These are phyloP conservation scores for Hypoxylon fragiforme DNA, from an alignment of 495 filamentous ascomycete genomes.

Conservation along the genomic window DNA sequence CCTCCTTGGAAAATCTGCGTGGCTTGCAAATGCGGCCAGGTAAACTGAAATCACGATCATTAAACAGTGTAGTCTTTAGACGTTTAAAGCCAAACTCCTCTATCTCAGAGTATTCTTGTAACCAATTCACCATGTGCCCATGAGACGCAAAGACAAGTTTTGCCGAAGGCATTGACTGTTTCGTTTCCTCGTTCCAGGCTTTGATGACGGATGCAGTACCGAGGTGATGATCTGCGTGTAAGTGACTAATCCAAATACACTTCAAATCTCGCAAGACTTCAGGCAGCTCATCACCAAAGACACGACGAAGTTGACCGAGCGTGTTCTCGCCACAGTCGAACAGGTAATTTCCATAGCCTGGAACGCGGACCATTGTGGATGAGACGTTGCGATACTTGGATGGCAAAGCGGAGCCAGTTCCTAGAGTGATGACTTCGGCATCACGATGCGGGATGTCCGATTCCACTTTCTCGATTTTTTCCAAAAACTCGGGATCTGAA, in stretches of 20 bases:
- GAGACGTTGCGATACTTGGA: slow-evolving; percentile 96
- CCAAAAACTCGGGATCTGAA: slow-evolving; percentile 42
- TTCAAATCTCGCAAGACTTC: slow-evolving; percentile 76
- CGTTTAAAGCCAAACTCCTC: slow-evolving; percentile 74
- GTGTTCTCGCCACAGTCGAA: slow-evolving; percentile 94
- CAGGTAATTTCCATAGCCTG: slow-evolving; percentile 80
- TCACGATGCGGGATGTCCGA: slow-evolving; percentile 67
- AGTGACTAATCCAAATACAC: slow-evolving; percentile 89
- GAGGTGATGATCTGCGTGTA: slow-evolving; percentile 96
- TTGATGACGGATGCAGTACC: slow-evolving; percentile 77
- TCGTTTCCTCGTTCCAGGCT: slow-evolving; percentile 68
- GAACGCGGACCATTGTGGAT: slow-evolving; percentile 79
- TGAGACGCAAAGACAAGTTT: slow-evolving; percentile 59
- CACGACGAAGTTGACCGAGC: slow-evolving; percentile 82
- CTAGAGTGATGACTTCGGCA: slow-evolving; percentile 81
- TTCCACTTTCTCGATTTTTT: slow-evolving; percentile 45
- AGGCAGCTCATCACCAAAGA: slow-evolving; percentile 66
- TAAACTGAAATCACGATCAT: not conserved
- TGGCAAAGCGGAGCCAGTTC: slow-evolving; percentile 85
- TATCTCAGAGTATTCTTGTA: slow-evolving; percentile 74
- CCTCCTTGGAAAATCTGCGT: slow-evolving; percentile 16
- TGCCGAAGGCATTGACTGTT: slow-evolving; percentile 17
- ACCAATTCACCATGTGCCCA: slow-evolving; percentile 66
- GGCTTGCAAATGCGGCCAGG: slow-evolving; percentile 5
- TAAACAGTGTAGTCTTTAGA: slow-evolving; percentile 36